Evolutionary conservation across 2,329 filamentous ascomycete species (phyloP).

Genomic region (Nigrograna mackinnonii): DNA sequence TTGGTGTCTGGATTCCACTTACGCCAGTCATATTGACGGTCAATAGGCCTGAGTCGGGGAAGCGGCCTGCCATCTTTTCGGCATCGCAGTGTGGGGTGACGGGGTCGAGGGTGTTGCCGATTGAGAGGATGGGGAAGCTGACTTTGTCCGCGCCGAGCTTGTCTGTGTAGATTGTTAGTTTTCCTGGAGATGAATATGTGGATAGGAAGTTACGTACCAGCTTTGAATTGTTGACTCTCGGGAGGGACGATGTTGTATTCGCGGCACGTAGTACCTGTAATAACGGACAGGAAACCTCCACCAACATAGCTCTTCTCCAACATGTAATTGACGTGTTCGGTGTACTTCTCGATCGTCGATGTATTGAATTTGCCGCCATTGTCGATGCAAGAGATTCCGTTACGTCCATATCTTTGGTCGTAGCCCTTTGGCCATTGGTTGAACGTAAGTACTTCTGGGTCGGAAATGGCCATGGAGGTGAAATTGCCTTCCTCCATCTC

Average conservation of each 20-base stretch:
- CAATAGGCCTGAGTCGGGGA: conserved; percentile 46
- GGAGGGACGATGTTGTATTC: background rate
- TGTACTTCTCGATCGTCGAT: background rate
- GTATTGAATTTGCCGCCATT: background rate
- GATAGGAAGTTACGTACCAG: too few species aligned
- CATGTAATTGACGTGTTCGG: background rate
- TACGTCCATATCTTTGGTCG: background rate
- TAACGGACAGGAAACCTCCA: background rate
- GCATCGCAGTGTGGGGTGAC: conserved; percentile 47
- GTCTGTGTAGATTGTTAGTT: too few species aligned
- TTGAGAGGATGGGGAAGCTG: conserved; percentile 56
- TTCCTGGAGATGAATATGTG: too few species aligned
- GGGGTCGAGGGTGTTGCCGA: conserved; percentile 58
- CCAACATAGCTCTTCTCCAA: background rate
- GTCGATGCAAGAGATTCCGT: background rate
- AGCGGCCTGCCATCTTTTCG: conserved; percentile 30
- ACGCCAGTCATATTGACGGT: conserved; percentile 37
- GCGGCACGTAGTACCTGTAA: background rate
- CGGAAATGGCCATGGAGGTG: background rate
- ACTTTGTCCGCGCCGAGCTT: conserved; percentile 25
- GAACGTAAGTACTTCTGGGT: background rate
- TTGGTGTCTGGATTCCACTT: too few species aligned
- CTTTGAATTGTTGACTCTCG: conserved; percentile 4
- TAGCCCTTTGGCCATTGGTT: too few species aligned
- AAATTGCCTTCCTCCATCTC: background rate